Evolutionary conservation across 2,329 filamentous ascomycete genomes (phyloP), one percentile per base, ranked within the genome.

Genomic region (Claviceps maximensis): DNA sequence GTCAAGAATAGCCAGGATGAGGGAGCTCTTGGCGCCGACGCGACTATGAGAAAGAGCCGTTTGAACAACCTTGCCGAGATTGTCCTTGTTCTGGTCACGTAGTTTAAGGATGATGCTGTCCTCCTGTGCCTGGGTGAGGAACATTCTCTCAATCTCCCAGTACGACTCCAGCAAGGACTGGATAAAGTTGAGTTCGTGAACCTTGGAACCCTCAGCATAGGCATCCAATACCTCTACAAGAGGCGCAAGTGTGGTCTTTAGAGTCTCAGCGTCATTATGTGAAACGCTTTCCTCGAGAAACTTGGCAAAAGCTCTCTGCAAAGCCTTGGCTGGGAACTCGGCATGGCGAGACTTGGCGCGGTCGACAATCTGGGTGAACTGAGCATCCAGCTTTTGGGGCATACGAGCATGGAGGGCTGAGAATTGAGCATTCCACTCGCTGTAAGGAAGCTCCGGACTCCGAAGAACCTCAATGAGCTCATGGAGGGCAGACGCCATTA

Each of bases 361-460:
- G 55, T 97, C 91, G 50, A 97, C 85, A 46, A 94, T 84, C 62
- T 93, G 87, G 13, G 84, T 82, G 59, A 98, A 84, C 58, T 81
- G 83, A 23, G 82, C 69, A 61, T 96, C 90, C 31, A 98, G 82
- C 73, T 91, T 96, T 66, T 91, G 85, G 0, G 93, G 93, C 87
- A 97, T 98, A 62, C 93, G 87, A 7, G 90, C 87, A 70, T 97
- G 91, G n/a, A 98, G 80, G 23, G 93, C 93, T 49, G 93, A 95
- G 60, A 95, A 93, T 65, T 97, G 89, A 6, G 91, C 87, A 58
- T 86, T 89, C 88, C 91, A 98, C 70, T 98, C 89, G 68, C 91
- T 89, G 67, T 93, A 98, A 1, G 93, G 93, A 57, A 98, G 79
- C 63, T 96, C 90, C 1, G 86, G 83, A 63, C 95, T 82, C 44